A percentile compares a stretch with the other conserved stretches of the same genome.
phyloP scores from a whole-genome alignment of 192 early-diverging fungal species.

The Coemansia furcata region DNA sequence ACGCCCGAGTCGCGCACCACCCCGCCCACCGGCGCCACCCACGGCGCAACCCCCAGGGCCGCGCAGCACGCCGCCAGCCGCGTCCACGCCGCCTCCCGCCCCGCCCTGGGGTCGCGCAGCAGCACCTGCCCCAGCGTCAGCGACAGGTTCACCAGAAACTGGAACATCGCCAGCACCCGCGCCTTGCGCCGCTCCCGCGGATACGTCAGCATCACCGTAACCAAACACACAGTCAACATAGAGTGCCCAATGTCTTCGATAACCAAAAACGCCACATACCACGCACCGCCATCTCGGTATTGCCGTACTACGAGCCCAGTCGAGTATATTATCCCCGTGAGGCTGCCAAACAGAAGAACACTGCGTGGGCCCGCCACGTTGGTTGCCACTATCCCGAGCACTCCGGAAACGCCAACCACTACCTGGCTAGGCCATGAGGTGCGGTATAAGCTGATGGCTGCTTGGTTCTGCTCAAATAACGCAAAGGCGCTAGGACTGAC shows the following conservation, averaged over 20 bases:
- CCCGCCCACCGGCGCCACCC: neutral
- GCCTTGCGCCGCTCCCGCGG: conserved; percentile 27
- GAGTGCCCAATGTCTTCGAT: conserved; percentile 8
- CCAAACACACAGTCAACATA: conserved; percentile 6
- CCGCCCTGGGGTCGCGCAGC: neutral
- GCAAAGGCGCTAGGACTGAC: conserved; percentile 7
- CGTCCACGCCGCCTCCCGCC: conserved; percentile 1
- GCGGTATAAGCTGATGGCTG: neutral
- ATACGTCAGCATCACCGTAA: conserved; percentile 18
- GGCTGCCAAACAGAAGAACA: conserved; percentile 4
- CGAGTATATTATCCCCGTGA: neutral
- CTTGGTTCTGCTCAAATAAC: neutral
- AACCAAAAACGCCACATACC: conserved; percentile 1
- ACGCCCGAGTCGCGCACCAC: conserved; percentile 28
- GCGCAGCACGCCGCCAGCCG: neutral
- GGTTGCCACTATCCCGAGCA: conserved; percentile 7
- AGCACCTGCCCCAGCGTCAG: conserved; percentile 14
- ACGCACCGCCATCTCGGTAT: neutral
- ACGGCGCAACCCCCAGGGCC: neutral
- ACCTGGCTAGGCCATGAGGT: conserved; percentile 18
- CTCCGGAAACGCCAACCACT: neutral
- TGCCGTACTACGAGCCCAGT: neutral
- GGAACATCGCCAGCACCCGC: conserved; percentile 14
- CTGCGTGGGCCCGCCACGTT: conserved; percentile 12
- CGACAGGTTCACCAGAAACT: conserved; percentile 15